Percentiles rank a stretch among this genome's conserved stretches.
Conservation (phyloP, 164 flowering plant species). For the Chimonanthus praecox region DNA sequence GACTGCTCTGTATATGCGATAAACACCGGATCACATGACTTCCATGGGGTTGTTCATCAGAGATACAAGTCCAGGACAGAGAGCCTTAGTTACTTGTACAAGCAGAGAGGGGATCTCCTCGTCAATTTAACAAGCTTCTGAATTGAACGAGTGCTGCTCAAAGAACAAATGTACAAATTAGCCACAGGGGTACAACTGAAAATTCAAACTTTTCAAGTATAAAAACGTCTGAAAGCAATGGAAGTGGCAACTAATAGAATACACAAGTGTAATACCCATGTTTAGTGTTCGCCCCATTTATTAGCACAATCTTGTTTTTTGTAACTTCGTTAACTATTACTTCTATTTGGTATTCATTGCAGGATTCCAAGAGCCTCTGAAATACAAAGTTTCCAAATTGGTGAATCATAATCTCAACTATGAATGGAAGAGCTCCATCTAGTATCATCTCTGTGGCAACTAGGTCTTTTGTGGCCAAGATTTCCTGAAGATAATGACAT, state of each 20-base stretch:
- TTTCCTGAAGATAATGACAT: not conserved
- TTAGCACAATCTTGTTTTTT: not conserved
- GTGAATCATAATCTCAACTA: not conserved
- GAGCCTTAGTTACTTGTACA: no score
- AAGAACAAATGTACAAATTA: not conserved
- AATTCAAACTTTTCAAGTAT: not conserved
- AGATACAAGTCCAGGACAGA: no score
- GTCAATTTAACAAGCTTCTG: no score
- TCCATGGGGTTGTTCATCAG: no score
- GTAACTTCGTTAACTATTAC: not conserved
- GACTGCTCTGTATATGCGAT: no score
- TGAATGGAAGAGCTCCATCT: not conserved
- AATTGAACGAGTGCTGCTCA: no score
- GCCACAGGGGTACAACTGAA: not conserved
- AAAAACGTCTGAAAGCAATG: no score
- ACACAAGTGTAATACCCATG: not conserved
- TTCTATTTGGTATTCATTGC: not conserved
- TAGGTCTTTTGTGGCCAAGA: not conserved
- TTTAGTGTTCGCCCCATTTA: not conserved
- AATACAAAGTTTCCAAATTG: not conserved
- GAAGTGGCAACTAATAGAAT: not conserved
- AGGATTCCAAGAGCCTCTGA: not conserved
- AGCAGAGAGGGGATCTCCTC: no score
- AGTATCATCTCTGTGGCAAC: slow-evolving; percentile 1
- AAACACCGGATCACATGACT: no score